Percentiles rank a stretch among this genome's conserved stretches.
phyloP scores from a whole-genome alignment of 2,329 filamentous ascomycete species.

The Coniella lustricola region DNA sequence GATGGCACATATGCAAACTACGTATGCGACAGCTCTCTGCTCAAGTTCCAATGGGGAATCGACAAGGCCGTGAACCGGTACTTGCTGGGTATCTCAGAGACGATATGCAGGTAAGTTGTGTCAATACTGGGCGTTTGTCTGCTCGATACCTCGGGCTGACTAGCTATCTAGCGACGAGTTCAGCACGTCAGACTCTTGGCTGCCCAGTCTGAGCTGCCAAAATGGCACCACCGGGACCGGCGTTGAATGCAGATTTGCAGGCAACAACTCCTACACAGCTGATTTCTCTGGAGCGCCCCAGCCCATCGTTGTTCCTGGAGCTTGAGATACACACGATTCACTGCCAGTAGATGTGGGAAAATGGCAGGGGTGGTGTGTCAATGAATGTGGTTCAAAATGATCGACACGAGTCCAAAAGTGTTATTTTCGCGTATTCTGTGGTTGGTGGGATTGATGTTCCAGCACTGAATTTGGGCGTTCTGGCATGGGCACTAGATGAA shows the following conservation, averaged over 20 bases:
- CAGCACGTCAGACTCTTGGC: slow-evolving; percentile 10
- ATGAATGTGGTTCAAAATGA: no score
- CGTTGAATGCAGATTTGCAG: slow-evolving; percentile 4
- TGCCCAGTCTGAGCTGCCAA: slow-evolving; percentile 7
- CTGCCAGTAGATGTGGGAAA: no score
- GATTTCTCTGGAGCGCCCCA: slow-evolving; percentile 1
- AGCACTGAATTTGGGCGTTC: no score
- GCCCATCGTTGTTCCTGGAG: neutral
- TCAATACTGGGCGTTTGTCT: neutral
- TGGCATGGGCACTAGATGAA: no score
- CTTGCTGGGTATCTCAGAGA: slow-evolving; percentile 36
- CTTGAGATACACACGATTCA: neutral
- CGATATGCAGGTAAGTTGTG: slow-evolving; percentile 28
- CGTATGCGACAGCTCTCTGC: slow-evolving; percentile 32
- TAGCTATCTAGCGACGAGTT: slow-evolving; percentile 1
- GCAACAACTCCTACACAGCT: slow-evolving; percentile 6
- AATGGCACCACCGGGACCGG: slow-evolving; percentile 1
- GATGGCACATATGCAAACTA: slow-evolving; percentile 29
- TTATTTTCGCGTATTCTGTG: no score
- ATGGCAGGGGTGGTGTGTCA: no score
- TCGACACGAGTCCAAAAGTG: no score
- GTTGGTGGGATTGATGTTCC: no score
- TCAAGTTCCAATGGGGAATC: slow-evolving; percentile 38
- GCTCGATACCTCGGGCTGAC: slow-evolving; percentile 14
- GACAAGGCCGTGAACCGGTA: neutral